Conservation (phyloP, 805 yeast species). For the Soucietia sequanensis region DNA sequence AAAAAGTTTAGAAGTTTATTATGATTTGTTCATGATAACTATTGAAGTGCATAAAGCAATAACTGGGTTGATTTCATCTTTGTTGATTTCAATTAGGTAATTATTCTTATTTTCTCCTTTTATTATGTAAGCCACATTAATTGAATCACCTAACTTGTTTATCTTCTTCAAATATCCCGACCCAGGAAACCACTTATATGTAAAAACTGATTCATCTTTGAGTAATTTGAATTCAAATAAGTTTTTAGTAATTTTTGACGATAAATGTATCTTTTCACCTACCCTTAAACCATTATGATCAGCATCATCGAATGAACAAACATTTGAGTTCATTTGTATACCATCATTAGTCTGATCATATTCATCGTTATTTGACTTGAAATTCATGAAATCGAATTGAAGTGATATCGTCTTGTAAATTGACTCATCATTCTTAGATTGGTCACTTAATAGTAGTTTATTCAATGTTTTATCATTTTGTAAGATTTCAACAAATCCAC, state of each 20-base stretch:
- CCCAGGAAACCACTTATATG: slow-evolving; percentile 8
- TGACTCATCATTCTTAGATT: not conserved
- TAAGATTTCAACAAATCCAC: slow-evolving; percentile 14
- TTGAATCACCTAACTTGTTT: slow-evolving; percentile 3
- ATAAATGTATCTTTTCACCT: slow-evolving; percentile 9
- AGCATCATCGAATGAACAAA: not conserved
- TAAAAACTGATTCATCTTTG: slow-evolving; percentile 4
- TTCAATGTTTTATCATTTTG: slow-evolving; percentile 1
- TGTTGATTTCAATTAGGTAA: slow-evolving; percentile 6
- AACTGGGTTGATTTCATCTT: slow-evolving; percentile 2
- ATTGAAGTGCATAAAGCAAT: slow-evolving; percentile 7
- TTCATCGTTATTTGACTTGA: not conserved
- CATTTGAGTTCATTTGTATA: not conserved
- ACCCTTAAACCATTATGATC: not conserved
- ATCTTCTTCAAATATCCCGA: slow-evolving; percentile 7
- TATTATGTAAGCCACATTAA: slow-evolving; percentile 6
- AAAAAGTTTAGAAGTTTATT: slow-evolving; percentile 1
- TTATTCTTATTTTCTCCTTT: slow-evolving; percentile 1
- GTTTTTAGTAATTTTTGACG: slow-evolving; percentile 11
- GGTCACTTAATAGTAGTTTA: no score
- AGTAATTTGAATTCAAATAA: slow-evolving; percentile 9
- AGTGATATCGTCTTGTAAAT: slow-evolving; percentile 1
- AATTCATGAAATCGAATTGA: not conserved
- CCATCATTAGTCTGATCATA: not conserved
- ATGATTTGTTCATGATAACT: slow-evolving; percentile 5